phyloP scores from a whole-genome alignment of 2,329 filamentous ascomycete species.

The Arthrinium phaeospermum region DNA sequence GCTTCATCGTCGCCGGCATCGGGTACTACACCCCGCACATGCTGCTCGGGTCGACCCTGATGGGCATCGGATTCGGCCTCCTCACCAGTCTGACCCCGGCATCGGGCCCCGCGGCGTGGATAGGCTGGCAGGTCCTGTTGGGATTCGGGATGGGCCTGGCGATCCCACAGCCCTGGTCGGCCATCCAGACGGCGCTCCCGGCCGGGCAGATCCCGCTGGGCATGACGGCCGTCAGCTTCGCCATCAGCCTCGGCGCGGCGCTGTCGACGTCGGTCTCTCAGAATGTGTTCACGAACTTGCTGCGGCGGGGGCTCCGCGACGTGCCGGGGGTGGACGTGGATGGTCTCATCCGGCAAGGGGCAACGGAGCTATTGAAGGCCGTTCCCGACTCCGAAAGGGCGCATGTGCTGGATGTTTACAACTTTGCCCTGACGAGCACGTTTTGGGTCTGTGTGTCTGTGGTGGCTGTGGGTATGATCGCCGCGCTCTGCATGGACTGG shows the following conservation, averaged over 20 bases:
- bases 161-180: constrained; percentile 50
- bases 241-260: constrained; percentile 48
- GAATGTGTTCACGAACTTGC: constrained; percentile 45
- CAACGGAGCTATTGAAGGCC: constrained; percentile 56
- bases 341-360: constrained; percentile 43
- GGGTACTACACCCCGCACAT: constrained; percentile 53
- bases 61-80: constrained; percentile 48
- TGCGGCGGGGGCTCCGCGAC: constrained; percentile 39
- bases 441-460: constrained; percentile 63
- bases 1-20: constrained; percentile 41
- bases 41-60: constrained; percentile 43
- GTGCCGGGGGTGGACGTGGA: constrained; percentile 41
- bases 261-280: constrained; percentile 47
- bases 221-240: constrained; percentile 46
- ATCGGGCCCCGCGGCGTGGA: constrained; percentile 38
- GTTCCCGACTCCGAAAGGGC: constrained; percentile 42
- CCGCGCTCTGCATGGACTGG: constrained; percentile 62
- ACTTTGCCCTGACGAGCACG: constrained; percentile 55
- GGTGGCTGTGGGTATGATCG: constrained; percentile 53
- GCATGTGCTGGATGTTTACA: constrained; percentile 51
- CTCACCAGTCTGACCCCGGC: constrained; percentile 46
- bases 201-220: constrained; percentile 44
- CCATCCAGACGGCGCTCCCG: constrained; percentile 46
- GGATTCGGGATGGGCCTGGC: constrained; percentile 48
- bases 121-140: constrained; percentile 51